These are phyloP conservation scores for Geotrichum histeridarum DNA, from an alignment of 1,139 yeast species.

Conservation along the genomic window DNA sequence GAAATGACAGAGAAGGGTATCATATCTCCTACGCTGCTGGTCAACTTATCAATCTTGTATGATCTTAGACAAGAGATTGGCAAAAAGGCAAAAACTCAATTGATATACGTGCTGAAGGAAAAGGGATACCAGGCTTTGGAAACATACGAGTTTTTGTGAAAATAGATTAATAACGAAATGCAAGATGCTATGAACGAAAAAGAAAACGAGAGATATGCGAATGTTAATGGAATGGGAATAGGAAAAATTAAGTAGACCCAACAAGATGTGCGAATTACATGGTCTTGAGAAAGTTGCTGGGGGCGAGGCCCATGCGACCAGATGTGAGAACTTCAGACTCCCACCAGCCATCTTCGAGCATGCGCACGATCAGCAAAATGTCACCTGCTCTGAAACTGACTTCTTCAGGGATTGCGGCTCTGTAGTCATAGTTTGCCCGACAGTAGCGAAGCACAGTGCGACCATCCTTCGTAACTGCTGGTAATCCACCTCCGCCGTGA, in stretches of 20 bases:
- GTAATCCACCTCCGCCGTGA: conserved; percentile 26
- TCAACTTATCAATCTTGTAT: conserved; percentile 31
- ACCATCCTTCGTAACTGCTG: conserved; percentile 42
- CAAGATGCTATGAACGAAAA: background rate
- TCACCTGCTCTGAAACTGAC: conserved; percentile 70
- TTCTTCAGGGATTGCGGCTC: conserved; percentile 77
- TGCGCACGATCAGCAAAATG: conserved; percentile 60
- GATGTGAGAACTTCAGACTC: conserved; percentile 62
- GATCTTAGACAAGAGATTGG: conserved; percentile 29
- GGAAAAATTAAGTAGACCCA: background rate
- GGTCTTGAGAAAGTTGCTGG: conserved; percentile 55
- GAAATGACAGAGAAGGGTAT: conserved; percentile 24
- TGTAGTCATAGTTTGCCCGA: conserved; percentile 65
- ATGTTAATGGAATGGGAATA: background rate
- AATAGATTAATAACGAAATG: background rate
- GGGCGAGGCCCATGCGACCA: conserved; percentile 66
- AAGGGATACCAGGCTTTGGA: conserved; percentile 18
- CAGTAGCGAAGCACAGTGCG: conserved; percentile 55
- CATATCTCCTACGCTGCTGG: conserved; percentile 25
- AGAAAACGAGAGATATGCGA: background rate
- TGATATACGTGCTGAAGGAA: conserved; percentile 4
- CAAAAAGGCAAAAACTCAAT: conserved; percentile 17
- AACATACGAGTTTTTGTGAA: conserved; percentile 17
- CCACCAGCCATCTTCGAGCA: conserved; percentile 90
- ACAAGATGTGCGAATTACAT: background rate